Conservation (phyloP, 805 yeast species). For the Candida anglica region DNA sequence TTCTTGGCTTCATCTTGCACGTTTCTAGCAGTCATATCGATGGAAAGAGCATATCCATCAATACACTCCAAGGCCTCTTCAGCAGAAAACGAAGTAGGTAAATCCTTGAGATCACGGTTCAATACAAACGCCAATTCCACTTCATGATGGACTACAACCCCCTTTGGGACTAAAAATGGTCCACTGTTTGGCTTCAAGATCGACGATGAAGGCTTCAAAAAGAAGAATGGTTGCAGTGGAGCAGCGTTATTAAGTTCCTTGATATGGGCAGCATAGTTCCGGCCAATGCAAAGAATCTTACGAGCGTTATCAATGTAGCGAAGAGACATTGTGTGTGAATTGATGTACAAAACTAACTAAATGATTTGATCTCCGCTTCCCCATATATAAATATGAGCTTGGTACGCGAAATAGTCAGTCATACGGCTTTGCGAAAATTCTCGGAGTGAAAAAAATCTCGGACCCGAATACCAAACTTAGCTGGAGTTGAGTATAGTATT, state of each 20-base stretch:
- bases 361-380: no score
- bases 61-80: constrained; percentile 74
- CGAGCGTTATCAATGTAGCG: constrained; percentile 58
- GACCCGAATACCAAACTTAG: no score
- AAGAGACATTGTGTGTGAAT: constrained; percentile 12
- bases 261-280: constrained; percentile 96
- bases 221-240: constrained; percentile 89
- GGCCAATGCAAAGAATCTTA: constrained; percentile 90
- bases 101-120: constrained; percentile 58
- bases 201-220: constrained; percentile 83
- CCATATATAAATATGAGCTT: no score
- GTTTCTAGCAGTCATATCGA: constrained; percentile 93
- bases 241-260: constrained; percentile 78
- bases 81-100: constrained; percentile 54
- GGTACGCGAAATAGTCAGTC: no score
- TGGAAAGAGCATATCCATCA: constrained; percentile 82
- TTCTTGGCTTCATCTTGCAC: constrained; percentile 92
- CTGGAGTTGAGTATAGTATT: no score
- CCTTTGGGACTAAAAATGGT: constrained; percentile 78
- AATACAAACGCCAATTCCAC: constrained; percentile 84
- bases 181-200: constrained; percentile 59
- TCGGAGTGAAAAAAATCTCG: no score
- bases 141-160: constrained; percentile 83
- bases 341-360: no score
- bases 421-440: no score